These are phyloP conservation scores for Ceriops zippeliana DNA, from an alignment of 345 rosid genomes.

Conservation along the genomic window DNA sequence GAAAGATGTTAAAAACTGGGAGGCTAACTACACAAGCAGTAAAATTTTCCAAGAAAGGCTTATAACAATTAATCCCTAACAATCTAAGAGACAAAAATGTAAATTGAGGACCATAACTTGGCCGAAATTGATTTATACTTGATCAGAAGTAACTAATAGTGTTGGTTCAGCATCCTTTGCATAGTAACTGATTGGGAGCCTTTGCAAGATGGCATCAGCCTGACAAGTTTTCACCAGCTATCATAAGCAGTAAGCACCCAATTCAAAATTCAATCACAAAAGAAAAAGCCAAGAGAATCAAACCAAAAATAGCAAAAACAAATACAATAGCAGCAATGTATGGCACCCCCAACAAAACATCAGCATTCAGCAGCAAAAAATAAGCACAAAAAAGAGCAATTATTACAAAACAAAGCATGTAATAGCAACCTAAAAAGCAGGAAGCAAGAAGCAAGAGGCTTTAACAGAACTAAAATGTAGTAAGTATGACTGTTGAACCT, in stretches of 20 bases:
- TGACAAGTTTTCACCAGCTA: constrained; percentile 40
- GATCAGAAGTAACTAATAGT: constrained; percentile 70
- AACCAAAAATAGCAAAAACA: background rate
- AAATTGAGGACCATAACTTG: constrained; percentile 3
- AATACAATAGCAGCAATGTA: background rate
- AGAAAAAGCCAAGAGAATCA: constrained; percentile 7
- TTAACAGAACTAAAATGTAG: background rate
- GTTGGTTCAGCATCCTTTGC: constrained; percentile 52
- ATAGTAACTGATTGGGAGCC: constrained; percentile 44
- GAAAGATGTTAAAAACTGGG: too few species aligned
- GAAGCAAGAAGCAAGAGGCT: background rate
- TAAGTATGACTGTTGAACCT: background rate
- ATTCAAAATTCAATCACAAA: constrained; percentile 8
- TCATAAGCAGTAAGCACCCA: constrained; percentile 29
- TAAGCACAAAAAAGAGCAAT: background rate
- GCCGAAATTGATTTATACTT: constrained; percentile 48
- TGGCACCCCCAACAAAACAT: too few species aligned
- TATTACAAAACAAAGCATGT: background rate
- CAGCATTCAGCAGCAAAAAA: background rate
- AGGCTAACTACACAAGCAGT: too few species aligned
- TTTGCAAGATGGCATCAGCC: constrained; percentile 74
- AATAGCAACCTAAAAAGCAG: background rate
- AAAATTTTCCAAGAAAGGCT: background rate
- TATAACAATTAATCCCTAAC: background rate
- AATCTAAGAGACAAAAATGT: background rate